Conservation (phyloP, 2,329 filamentous ascomycete species). For the Nothophoma quercina region DNA sequence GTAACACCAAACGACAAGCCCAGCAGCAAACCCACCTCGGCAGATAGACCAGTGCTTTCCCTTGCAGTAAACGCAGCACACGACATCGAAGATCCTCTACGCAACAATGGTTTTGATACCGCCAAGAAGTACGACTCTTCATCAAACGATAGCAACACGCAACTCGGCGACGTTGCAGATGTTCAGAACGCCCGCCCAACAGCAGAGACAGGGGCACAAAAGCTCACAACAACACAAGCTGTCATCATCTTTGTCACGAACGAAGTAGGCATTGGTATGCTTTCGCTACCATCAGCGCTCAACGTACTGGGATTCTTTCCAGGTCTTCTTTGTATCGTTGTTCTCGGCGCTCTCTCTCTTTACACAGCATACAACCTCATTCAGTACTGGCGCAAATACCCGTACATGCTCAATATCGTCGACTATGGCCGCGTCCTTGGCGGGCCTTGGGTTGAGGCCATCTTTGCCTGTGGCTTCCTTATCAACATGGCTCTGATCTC, state of each 20-base stretch:
- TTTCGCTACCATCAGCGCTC: constrained; percentile 36
- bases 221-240: constrained; percentile 36
- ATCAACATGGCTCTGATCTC: constrained; percentile 42
- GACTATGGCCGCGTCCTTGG: constrained; percentile 40
- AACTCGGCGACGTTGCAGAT: constrained; percentile 33
- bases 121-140: constrained; percentile 27
- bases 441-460: constrained; percentile 34
- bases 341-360: constrained; percentile 35
- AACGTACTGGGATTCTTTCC: constrained; percentile 39
- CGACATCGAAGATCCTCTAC: constrained; percentile 22
- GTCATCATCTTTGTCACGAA: constrained; percentile 43
- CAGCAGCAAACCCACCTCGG: constrained; percentile 22
- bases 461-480: constrained; percentile 36
- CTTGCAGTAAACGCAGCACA: constrained; percentile 33
- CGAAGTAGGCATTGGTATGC: constrained; percentile 41
- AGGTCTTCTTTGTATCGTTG: constrained; percentile 33
- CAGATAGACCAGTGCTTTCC: constrained; percentile 29
- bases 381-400: constrained; percentile 41
- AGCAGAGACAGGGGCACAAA: constrained; percentile 20
- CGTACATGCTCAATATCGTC: constrained; percentile 41
- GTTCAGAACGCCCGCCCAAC: constrained; percentile 33
- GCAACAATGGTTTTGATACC: constrained; percentile 1
- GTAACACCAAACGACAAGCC: constrained; percentile 25
- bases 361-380: constrained; percentile 42
- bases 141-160: constrained; percentile 31